Conservation (phyloP, 768 basidiomycete genomes). For the Tubosaeta brunneosetosa region DNA sequence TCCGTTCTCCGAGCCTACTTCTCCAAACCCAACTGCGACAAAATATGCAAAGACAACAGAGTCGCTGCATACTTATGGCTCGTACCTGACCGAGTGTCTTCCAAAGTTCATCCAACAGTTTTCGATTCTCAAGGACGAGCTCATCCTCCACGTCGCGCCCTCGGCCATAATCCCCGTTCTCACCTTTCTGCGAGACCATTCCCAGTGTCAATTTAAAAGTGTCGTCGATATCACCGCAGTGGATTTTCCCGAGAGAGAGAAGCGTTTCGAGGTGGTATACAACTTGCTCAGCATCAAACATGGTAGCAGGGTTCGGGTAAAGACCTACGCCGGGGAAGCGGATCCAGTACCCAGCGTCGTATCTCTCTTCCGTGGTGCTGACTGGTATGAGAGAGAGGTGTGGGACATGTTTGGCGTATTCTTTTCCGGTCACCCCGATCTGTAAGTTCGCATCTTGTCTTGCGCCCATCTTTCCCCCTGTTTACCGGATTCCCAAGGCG, state of each 20-base stretch:
- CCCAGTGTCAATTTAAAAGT: conserved; percentile 90
- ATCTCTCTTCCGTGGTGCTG: conserved; percentile 82
- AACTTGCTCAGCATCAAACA: conserved; percentile 79
- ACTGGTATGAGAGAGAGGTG: conserved; percentile 98
- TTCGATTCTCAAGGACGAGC: conserved; percentile 93
- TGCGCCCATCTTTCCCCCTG: conserved; percentile 1
- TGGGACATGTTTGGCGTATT: conserved; percentile 99
- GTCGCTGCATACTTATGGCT: conserved; percentile 84
- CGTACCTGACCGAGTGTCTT: conserved; percentile 87
- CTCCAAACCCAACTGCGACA: conserved; percentile 77
- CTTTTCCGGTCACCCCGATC: conserved; percentile 93
- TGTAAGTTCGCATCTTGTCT: conserved; percentile 49
- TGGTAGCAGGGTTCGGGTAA: conserved; percentile 86
- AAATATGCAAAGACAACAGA: conserved; percentile 70
- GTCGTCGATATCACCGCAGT: conserved; percentile 93
- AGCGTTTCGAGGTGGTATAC: conserved; percentile 96
- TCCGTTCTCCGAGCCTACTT: conserved; percentile 87
- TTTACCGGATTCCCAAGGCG: conserved; percentile 48
- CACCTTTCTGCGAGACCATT: conserved; percentile 91
- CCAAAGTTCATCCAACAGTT: conserved; percentile 99
- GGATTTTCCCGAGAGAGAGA: conserved; percentile 89
- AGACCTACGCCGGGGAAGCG: conserved; percentile 94
- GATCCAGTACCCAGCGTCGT: conserved; percentile 83
- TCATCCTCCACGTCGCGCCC: conserved; percentile 84
- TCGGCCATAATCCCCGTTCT: conserved; percentile 78